A percentile compares a stretch with the other conserved stretches of the same genome.
These are phyloP conservation scores for Penicillium thymicola DNA, from an alignment of 2,329 filamentous ascomycete genomes.

Conservation along the genomic window DNA sequence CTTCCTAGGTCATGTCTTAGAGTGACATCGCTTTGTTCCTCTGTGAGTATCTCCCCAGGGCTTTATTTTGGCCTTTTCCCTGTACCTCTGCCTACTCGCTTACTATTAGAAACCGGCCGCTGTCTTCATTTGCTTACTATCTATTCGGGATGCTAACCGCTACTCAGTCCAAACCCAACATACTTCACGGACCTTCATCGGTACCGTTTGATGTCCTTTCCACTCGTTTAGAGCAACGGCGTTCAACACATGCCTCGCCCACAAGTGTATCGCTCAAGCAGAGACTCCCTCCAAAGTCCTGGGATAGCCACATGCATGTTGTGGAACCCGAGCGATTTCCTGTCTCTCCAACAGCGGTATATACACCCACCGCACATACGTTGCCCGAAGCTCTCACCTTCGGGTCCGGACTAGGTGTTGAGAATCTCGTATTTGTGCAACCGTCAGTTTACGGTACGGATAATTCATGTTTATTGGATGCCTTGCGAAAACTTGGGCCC, in stretches of 20 bases:
- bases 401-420: slow-evolving; percentile 50
- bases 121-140: not conserved
- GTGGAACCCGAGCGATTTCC: slow-evolving; percentile 54
- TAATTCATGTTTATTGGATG: slow-evolving; percentile 58
- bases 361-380: slow-evolving; percentile 51
- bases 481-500: slow-evolving; percentile 50
- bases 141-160: slow-evolving; percentile 26
- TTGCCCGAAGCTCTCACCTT: slow-evolving; percentile 53
- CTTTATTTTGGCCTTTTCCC: not conserved
- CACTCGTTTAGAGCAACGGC: slow-evolving; percentile 8
- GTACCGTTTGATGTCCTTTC: slow-evolving; percentile 15
- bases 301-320: slow-evolving; percentile 65
- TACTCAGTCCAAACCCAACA: slow-evolving; percentile 20
- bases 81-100: not conserved
- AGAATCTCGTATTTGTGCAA: slow-evolving; percentile 59
- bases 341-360: slow-evolving; percentile 48
- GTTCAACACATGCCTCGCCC: slow-evolving; percentile 10
- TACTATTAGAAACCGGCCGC: not conserved
- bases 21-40: slow-evolving; percentile 5
- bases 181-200: slow-evolving; percentile 14
- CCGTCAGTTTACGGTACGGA: slow-evolving; percentile 61
- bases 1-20: slow-evolving; percentile 9
- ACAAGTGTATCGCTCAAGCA: slow-evolving; percentile 17
- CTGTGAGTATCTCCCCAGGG: slow-evolving; percentile 11
- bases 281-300: slow-evolving; percentile 41